Base-by-base conservation (phyloP, 108 stramenopile species). In the Nitzschia palea region DNA sequence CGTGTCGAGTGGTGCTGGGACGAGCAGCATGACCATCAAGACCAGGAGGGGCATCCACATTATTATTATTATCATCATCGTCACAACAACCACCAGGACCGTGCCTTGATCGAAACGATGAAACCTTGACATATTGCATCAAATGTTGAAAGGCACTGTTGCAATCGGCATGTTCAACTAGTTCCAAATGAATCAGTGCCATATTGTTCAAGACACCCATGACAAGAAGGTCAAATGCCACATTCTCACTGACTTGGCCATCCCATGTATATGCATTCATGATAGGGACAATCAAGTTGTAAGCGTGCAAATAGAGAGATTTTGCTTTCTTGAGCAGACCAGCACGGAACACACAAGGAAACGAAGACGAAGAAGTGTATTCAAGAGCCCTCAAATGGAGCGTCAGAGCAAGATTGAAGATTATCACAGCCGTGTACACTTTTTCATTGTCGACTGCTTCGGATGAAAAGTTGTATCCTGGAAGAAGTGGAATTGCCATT, bases 171-270 rank as follows among this genome's bases (percentile, higher is more conserved):
- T 2, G 25, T 23, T 60, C 37, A 1, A 40, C n/a, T 18, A 60
- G 43, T 26, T 40, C 59, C 5, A 60, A 18, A 12, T 60, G 37
- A 26, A 60, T n/a, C 14, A 42, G 23, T 10, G 59, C 59, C 27
- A 60, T 43, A 26, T 60, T 60, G 59, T 60, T 60, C 15, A 40
- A 32, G 29, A 60, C 22, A 23, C 40, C 59, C 36, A 60, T 20
- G 2, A 60, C 40, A 9, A 60, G 22, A 1, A 60, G 22, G 25
- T 60, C 59, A 43, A 60, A 60, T 1, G 37, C 1, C 1, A 40
- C 59, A 40, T 60, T 60, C n/a, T 25, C 59, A 3, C 40, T 60
- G 15, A 40, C 14, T n/a, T 12, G n/a, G 14, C 40, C 59, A 5
- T 20, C 18, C 43, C 23, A 40, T 22, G 18, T 42, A 32, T 25